A percentile compares a stretch with the other conserved stretches of the same genome.
phyloP scores from a whole-genome alignment of 768 basidiomycete species.

The Leccinellum albellum region DNA sequence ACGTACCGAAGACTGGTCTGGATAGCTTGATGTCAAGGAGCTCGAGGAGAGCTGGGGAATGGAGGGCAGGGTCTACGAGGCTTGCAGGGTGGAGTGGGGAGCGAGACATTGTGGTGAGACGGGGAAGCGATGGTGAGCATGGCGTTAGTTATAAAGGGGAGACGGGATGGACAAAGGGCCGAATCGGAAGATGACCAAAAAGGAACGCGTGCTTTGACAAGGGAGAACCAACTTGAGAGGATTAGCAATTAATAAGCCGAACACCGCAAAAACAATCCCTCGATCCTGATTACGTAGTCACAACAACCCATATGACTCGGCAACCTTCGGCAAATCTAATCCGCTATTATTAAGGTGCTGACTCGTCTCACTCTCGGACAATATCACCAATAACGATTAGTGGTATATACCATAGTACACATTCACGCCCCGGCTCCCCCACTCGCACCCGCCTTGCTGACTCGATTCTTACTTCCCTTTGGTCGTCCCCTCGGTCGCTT shows the following conservation, averaged over 20 bases:
- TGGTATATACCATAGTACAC: background rate
- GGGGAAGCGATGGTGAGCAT: conserved; percentile 8
- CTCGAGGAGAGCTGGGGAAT: conserved; percentile 64
- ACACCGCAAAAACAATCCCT: background rate
- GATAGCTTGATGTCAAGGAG: conserved; percentile 65
- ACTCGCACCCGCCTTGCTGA: conserved; percentile 11
- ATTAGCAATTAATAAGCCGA: conserved; percentile 27
- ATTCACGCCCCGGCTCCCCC: conserved; percentile 3
- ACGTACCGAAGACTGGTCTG: conserved; percentile 61
- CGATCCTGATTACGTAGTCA: conserved; percentile 11
- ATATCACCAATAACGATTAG: background rate
- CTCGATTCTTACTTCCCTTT: conserved; percentile 64
- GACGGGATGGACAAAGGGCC: conserved; percentile 29
- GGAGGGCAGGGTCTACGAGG: conserved; percentile 60
- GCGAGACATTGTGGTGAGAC: conserved; percentile 11
- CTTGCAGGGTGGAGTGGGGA: conserved; percentile 44
- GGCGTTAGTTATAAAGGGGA: conserved; percentile 33
- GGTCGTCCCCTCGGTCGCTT: conserved; percentile 66
- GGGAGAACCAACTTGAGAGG: conserved; percentile 7
- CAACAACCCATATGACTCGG: background rate
- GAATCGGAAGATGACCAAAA: conserved; percentile 32
- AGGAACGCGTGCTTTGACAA: conserved; percentile 20
- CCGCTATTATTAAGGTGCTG: background rate
- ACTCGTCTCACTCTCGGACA: background rate
- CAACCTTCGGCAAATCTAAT: background rate